Evolutionary conservation across 495 filamentous ascomycete genomes (phyloP).

Genomic region (Pyrenopolyporus hunteri): DNA sequence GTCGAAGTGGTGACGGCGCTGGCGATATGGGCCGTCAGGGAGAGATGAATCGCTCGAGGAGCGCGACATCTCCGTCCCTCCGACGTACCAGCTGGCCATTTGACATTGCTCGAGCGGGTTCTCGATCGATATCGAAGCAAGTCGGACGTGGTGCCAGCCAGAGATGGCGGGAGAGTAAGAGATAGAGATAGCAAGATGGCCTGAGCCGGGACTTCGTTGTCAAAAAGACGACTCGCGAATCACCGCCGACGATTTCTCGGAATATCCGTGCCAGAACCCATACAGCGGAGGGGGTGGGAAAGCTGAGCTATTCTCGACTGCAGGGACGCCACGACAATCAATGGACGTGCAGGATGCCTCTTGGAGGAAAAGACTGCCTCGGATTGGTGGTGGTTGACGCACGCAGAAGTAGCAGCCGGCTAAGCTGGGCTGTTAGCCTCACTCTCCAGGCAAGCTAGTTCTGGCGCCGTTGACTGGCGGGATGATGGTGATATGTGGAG

Average conservation of each 20-base stretch:
- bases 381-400: slow-evolving; percentile 32
- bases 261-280: slow-evolving; percentile 20
- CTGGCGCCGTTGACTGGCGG: slow-evolving; percentile 17
- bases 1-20: slow-evolving; percentile 21
- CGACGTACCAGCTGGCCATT: slow-evolving; percentile 44
- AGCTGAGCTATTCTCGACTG: slow-evolving; percentile 31
- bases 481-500: slow-evolving; percentile 33
- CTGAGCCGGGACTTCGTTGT: slow-evolving; percentile 27
- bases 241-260: slow-evolving; percentile 24
- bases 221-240: slow-evolving; percentile 29
- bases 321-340: slow-evolving; percentile 37
- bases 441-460: slow-evolving; percentile 31
- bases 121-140: slow-evolving; percentile 19
- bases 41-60: slow-evolving; percentile 44
- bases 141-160: slow-evolving; percentile 37
- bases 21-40: slow-evolving; percentile 27
- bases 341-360: slow-evolving; percentile 30
- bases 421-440: slow-evolving; percentile 39
- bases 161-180: slow-evolving; percentile 19
- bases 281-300: not conserved
- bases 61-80: slow-evolving; percentile 44
- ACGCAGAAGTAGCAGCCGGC: slow-evolving; percentile 32
- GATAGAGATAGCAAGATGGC: slow-evolving; percentile 10
- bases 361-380: slow-evolving; percentile 23
- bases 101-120: slow-evolving; percentile 37